A percentile compares a stretch with the other conserved stretches of the same genome.
Evolutionary conservation across 2,329 filamentous ascomycete species (phyloP).

Genomic region (Dothidotthia symphoricarpi): DNA sequence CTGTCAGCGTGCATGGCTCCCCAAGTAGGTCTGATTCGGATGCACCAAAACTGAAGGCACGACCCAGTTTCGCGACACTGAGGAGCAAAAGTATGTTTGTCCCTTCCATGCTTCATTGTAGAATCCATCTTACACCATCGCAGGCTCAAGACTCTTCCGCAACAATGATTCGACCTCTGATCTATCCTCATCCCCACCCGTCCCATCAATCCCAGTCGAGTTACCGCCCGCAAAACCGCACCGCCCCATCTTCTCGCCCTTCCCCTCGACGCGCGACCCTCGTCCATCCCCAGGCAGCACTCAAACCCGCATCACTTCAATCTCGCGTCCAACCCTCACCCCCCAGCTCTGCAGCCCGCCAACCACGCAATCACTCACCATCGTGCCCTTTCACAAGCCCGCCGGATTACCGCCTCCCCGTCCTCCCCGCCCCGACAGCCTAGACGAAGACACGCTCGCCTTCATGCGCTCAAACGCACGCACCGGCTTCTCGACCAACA

Average conservation of each 20-base stretch:
- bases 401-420: constrained; percentile 12
- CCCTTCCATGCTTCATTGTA: not conserved
- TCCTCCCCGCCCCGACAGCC: constrained; percentile 15
- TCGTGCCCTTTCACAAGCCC: constrained; percentile 13
- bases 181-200: constrained; percentile 14
- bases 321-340: constrained; percentile 16
- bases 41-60: constrained; percentile 7
- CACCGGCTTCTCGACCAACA: constrained; percentile 9
- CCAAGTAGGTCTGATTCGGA: constrained; percentile 1
- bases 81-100: constrained; percentile 13
- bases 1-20: not conserved
- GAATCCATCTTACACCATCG: not conserved
- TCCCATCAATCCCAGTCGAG: constrained; percentile 15
- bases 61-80: constrained; percentile 13
- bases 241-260: constrained; percentile 2
- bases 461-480: constrained; percentile 18
- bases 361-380: constrained; percentile 6
- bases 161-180: constrained; percentile 1
- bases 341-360: constrained; percentile 3
- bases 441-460: constrained; percentile 15
- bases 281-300: constrained; percentile 4
- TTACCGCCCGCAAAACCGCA: constrained; percentile 1
- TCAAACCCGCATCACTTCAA: constrained; percentile 3
- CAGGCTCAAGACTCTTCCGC: constrained; percentile 20
- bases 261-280: constrained; percentile 1